A percentile compares a stretch with the other conserved stretches of the same genome.
Conservation (phyloP, 495 filamentous ascomycete genomes). For the Neurospora sp. region DNA sequence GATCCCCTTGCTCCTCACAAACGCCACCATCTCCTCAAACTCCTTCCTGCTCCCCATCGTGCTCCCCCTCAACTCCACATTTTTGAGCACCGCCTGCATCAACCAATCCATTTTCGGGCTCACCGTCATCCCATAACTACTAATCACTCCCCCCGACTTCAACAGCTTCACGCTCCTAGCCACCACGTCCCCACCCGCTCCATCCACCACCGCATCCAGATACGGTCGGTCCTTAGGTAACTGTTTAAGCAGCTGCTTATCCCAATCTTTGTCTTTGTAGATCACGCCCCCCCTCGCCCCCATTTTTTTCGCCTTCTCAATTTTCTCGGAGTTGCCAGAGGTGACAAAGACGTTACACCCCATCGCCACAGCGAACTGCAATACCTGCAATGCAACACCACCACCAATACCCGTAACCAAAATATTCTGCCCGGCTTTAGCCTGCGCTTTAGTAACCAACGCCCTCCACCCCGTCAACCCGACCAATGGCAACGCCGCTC, state of each 20-base stretch:
- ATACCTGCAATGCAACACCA: conserved; percentile 61
- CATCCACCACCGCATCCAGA: conserved; percentile 66
- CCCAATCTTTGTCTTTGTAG: conserved; percentile 59
- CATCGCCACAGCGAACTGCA: conserved; percentile 57
- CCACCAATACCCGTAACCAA: conserved; percentile 73
- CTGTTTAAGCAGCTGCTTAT: conserved; percentile 48
- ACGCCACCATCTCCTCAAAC: conserved; percentile 67
- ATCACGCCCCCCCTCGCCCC: conserved; percentile 61
- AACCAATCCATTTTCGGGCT: conserved; percentile 60
- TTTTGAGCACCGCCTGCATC: conserved; percentile 63
- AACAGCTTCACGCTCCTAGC: conserved; percentile 45
- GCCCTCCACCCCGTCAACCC: conserved; percentile 87
- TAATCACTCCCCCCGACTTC: conserved; percentile 55
- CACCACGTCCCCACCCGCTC: conserved; percentile 66
- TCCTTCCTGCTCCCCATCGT: conserved; percentile 72
- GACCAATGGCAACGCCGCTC: conserved; percentile 69
- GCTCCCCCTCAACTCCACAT: conserved; percentile 59
- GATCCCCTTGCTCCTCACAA: conserved; percentile 54
- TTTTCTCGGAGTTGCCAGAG: conserved; percentile 52
- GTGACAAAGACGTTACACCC: conserved; percentile 64
- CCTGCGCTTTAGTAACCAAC: conserved; percentile 56
- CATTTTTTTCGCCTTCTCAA: conserved; percentile 50
- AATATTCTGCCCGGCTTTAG: conserved; percentile 50
- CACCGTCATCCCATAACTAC: conserved; percentile 70
- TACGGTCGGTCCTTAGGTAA: conserved; percentile 48